Evolutionary conservation across 768 basidiomycete species (phyloP), one percentile per base, ranked within the genome.

Genomic region (Inosperma sp.): DNA sequence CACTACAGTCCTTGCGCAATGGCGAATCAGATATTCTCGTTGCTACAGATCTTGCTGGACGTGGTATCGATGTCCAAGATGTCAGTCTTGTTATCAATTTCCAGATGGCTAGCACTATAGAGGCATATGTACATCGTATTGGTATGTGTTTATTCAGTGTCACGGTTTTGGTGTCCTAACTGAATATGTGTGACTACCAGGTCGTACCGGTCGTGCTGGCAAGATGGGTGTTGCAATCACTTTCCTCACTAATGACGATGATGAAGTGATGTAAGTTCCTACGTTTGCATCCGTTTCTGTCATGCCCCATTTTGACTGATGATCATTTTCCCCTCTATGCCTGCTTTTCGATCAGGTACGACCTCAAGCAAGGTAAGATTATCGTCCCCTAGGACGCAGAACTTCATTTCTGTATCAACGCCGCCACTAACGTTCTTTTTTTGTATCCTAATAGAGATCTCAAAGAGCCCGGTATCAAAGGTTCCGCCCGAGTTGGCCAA

Each of bases 11-110:
- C 2, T 70, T 99, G 52, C 84, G 96, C 8, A 84, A 78, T 22
- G 95, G 94, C 44, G 84, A 93, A 46, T 77, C 86, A 16, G 85
- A 93, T 64, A 79, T 98, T 17, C 77, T 99, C 7, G 95, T 99
- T 26, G 96, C 96, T 1, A 99, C 96, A 4, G 96, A 99, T 68
- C 76, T 99, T 36, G 96, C 96, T 34, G 96, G 96, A 37, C 89
- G 96, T 62, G 96, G 96, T 78, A 98, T 98, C 67, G 96, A 99
- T 68, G 95, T 99, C 10, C 90, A 92, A 54, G 93, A 98, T 65
- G 96, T 98, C 53, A 88, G 84, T 53, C 75, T 96, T 44, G 95
- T 98, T 55, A 84, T 98, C 76, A 98, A 98, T 68, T 99, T 84
- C 78, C 92, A 96, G 72, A 98, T 98, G 95, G 82, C 93, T 5